A percentile compares a stretch with the other conserved stretches of the same genome.
Evolutionary conservation across 495 filamentous ascomycete species (phyloP).

Genomic region (Alectoria sarmentosa): DNA sequence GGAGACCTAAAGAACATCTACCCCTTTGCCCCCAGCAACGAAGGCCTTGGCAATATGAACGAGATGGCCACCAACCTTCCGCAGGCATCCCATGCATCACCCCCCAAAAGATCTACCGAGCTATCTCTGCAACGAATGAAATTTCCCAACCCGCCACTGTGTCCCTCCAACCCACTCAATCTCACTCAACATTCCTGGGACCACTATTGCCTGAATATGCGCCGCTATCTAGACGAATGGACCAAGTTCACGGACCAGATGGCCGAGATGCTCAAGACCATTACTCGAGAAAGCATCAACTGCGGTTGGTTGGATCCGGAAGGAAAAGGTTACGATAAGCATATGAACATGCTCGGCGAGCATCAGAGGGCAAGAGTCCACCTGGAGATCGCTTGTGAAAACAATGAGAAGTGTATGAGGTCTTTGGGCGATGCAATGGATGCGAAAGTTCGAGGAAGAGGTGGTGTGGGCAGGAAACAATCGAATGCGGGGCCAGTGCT

Average conservation of each 20-base stretch:
- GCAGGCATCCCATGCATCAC: constrained; percentile 58
- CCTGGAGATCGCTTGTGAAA: constrained; percentile 58
- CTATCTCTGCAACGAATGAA: constrained; percentile 33
- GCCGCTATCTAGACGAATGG: constrained; percentile 64
- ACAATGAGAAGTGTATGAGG: constrained; percentile 54
- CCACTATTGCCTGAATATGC: constrained; percentile 55
- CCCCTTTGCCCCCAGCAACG: constrained; percentile 51
- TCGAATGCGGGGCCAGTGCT: constrained; percentile 4
- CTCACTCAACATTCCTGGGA: constrained; percentile 43
- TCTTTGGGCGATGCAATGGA: constrained; percentile 53
- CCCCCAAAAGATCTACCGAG: constrained; percentile 30
- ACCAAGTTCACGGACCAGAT: constrained; percentile 57
- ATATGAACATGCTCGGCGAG: constrained; percentile 54
- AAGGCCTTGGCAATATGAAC: constrained; percentile 54
- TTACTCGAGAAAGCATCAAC: constrained; percentile 43
- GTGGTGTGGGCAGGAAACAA: constrained; percentile 10
- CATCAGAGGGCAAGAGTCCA: constrained; percentile 54
- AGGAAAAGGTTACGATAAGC: constrained; percentile 51
- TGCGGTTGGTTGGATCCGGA: constrained; percentile 49
- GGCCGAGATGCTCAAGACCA: constrained; percentile 54
- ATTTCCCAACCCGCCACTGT: constrained; percentile 58
- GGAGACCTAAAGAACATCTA: constrained; percentile 58
- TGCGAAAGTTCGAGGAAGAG: constrained; percentile 18
- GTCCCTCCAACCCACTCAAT: constrained; percentile 37
- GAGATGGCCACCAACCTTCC: constrained; percentile 64